Conservation (phyloP, 73 alveolate species). For the Durusdinium trenchii region DNA sequence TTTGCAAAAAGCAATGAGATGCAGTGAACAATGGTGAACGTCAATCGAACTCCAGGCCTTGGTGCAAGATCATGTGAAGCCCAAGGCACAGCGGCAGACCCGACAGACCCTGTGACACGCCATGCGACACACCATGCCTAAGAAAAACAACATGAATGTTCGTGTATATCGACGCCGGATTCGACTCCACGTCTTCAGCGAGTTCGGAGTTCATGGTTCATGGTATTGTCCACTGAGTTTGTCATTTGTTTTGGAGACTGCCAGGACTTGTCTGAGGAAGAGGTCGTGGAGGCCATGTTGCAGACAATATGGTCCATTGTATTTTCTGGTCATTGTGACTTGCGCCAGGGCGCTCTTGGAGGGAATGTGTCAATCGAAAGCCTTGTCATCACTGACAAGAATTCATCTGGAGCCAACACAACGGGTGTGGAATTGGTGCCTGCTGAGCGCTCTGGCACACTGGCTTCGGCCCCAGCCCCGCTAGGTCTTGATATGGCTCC, state of each 20-base stretch:
- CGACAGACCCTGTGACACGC: too few relatives aligned
- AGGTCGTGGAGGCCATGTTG: conserved; percentile 8
- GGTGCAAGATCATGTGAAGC: conserved; percentile 50
- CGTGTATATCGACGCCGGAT: too few relatives aligned
- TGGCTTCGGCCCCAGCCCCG: neutral
- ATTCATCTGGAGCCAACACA: neutral
- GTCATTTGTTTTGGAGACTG: too few relatives aligned
- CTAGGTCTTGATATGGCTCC: conserved; percentile 3
- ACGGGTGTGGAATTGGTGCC: neutral
- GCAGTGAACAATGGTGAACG: too few relatives aligned
- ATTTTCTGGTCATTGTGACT: too few relatives aligned
- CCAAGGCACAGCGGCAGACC: too few relatives aligned
- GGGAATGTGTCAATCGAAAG: conserved; percentile 49
- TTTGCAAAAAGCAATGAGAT: too few relatives aligned
- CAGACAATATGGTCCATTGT: neutral
- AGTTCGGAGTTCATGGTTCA: too few relatives aligned
- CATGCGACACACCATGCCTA: too few relatives aligned
- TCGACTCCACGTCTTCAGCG: too few relatives aligned
- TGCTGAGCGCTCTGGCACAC: neutral
- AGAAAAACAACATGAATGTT: too few relatives aligned
- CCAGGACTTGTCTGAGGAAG: conserved; percentile 43
- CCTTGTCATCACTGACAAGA: conserved; percentile 52
- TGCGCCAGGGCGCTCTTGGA: conserved; percentile 45
- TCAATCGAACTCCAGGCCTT: conserved; percentile 57
- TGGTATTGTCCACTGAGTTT: too few relatives aligned